Evolutionary conservation across 495 filamentous ascomycete genomes (phyloP).

Genomic region (Penicillium paradoxum): DNA sequence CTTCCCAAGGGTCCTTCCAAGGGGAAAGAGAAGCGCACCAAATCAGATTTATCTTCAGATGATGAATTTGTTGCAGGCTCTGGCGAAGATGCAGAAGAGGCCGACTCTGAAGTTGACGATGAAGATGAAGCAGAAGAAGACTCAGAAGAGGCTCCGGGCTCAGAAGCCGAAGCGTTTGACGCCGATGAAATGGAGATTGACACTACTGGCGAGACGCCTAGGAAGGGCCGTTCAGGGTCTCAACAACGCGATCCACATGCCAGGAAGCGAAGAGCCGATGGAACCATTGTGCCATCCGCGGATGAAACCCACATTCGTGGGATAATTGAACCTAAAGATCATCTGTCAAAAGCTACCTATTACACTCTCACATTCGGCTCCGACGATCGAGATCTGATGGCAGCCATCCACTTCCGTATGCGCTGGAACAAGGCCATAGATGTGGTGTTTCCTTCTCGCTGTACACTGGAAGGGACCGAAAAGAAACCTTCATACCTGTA

Average conservation of each 20-base stretch:
- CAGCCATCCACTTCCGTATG: constrained; percentile 42
- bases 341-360: constrained; percentile 38
- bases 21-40: constrained; percentile 16
- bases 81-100: constrained; percentile 25
- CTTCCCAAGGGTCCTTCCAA: not conserved
- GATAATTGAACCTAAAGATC: constrained; percentile 32
- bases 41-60: constrained; percentile 23
- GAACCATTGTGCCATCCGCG: constrained; percentile 10
- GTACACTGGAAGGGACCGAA: constrained; percentile 23
- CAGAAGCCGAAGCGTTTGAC: constrained; percentile 11
- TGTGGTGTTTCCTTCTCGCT: constrained; percentile 46
- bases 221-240: not conserved
- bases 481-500: constrained; percentile 34
- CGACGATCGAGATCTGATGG: constrained; percentile 43
- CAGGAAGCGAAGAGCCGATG: constrained; percentile 20
- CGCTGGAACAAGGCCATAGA: constrained; percentile 44
- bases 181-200: constrained; percentile 15
- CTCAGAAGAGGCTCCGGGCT: constrained; percentile 11
- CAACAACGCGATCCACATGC: not conserved
- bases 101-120: constrained; percentile 14
- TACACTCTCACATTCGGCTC: constrained; percentile 37
- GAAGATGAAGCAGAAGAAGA: constrained; percentile 18
- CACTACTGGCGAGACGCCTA: not conserved
- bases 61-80: constrained; percentile 27
- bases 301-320: constrained; percentile 36